Evolutionary conservation across 305 asterid species (phyloP).

Genomic region (Fraxinus latifolia): DNA sequence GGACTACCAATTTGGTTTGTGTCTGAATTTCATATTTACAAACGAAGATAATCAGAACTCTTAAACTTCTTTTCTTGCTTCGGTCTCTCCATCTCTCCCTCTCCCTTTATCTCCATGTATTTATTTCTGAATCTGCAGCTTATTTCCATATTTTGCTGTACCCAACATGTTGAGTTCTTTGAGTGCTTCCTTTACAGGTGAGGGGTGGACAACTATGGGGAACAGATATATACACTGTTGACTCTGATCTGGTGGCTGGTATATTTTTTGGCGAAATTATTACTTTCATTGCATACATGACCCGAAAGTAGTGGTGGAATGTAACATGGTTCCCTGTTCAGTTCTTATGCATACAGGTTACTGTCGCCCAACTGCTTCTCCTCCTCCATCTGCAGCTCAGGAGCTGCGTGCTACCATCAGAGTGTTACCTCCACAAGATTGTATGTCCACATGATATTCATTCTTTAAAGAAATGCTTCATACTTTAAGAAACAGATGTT

Average conservation of each 20-base stretch:
- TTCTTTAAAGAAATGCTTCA: constrained; percentile 16
- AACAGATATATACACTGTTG: constrained; percentile 90
- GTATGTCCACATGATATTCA: constrained; percentile 42
- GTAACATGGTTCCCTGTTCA: constrained; percentile 29
- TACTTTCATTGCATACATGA: not conserved
- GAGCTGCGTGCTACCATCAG: constrained; percentile 86
- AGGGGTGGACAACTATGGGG: constrained; percentile 98
- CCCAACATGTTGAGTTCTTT: constrained; percentile 26
- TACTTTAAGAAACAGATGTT: constrained; percentile 12
- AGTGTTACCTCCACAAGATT: constrained; percentile 90
- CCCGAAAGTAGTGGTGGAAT: not conserved
- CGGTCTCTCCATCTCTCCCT: not conserved
- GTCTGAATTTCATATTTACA: constrained; percentile 11
- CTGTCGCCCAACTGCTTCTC: constrained; percentile 90
- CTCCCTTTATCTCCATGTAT: not conserved
- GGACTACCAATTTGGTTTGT: constrained; percentile 7
- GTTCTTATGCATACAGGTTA: constrained; percentile 98
- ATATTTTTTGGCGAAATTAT: constrained; percentile 17
- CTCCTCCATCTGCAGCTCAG: constrained; percentile 81
- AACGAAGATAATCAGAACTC: not conserved
- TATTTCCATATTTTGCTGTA: constrained; percentile 17
- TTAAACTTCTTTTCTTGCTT: not conserved
- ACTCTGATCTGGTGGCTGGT: constrained; percentile 99
- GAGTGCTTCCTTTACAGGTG: constrained; percentile 58
- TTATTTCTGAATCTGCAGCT: constrained; percentile 12